Evolutionary conservation across 768 basidiomycete species (phyloP).

Genomic region (Cystofilobasidium macerans): DNA sequence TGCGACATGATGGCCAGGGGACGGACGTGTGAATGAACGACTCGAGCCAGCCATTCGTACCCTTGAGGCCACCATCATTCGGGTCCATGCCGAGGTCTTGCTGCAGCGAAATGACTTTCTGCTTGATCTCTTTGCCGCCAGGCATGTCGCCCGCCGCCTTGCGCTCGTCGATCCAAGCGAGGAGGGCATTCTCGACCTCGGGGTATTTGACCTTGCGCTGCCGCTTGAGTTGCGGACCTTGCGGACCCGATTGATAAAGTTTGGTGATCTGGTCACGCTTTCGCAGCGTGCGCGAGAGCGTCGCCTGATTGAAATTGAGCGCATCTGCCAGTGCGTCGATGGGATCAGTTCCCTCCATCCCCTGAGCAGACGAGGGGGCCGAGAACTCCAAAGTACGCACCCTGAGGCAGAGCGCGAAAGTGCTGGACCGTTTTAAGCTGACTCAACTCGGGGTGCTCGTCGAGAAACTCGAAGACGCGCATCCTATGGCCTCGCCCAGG

Average conservation of each 20-base stretch:
- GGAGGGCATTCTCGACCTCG: slow-evolving; percentile 3
- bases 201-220: slow-evolving; percentile 7
- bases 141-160: background rate
- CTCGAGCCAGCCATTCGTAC: slow-evolving; percentile 12
- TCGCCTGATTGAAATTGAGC: slow-evolving; percentile 7
- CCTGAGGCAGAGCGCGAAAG: background rate
- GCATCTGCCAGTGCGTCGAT: background rate
- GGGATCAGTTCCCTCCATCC: no score
- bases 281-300: slow-evolving; percentile 6
- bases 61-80: slow-evolving; percentile 3
- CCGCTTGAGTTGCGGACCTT: slow-evolving; percentile 1
- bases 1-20: background rate
- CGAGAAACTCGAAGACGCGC: slow-evolving; percentile 4
- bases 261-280: background rate
- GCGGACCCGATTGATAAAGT: background rate
- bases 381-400: background rate
- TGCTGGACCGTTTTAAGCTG: slow-evolving; percentile 3
- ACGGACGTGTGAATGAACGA: slow-evolving; percentile 9
- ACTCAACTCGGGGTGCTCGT: background rate
- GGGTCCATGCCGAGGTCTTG: background rate
- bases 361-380: background rate
- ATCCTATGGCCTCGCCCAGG: background rate
- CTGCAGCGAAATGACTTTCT: background rate
- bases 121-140: slow-evolving; percentile 1
- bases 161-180: slow-evolving; percentile 3